A percentile compares a stretch with the other conserved stretches of the same genome.
These are phyloP conservation scores for Aspergillus saccharolyticus DNA, from an alignment of 495 filamentous ascomycete species.

Conservation along the genomic window DNA sequence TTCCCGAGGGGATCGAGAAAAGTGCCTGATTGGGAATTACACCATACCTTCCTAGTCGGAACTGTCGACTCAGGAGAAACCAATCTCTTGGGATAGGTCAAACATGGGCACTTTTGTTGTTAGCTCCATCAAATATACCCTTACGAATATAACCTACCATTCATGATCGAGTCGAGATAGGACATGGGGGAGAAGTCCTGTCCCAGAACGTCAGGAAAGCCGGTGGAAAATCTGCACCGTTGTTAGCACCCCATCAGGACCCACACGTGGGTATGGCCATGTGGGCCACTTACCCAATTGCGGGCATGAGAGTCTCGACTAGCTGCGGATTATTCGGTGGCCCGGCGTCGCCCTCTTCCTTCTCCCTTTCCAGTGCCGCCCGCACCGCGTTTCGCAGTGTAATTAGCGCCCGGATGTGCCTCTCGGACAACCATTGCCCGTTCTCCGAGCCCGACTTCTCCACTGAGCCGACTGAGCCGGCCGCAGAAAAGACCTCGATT, in stretches of 20 bases:
- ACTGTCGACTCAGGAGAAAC: constrained; percentile 8
- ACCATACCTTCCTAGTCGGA: background rate
- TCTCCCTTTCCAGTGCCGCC: constrained; percentile 17
- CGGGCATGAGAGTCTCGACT: constrained; percentile 1
- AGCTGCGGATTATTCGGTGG: background rate
- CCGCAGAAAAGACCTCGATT: constrained; percentile 30
- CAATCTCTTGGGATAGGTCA: constrained; percentile 23
- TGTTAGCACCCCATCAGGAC: background rate
- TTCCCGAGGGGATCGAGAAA: background rate
- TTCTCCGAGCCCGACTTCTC: constrained; percentile 17
- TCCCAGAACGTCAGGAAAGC: constrained; percentile 5
- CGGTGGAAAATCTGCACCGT: background rate
- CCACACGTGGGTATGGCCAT: background rate
- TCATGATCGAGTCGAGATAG: constrained; percentile 38
- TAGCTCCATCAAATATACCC: background rate
- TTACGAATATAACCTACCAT: constrained; percentile 16
- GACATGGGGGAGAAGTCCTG: constrained; percentile 25
- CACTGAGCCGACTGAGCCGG: constrained; percentile 11
- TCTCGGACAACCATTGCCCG: constrained; percentile 30
- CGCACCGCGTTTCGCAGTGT: constrained; percentile 23
- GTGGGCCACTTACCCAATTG: background rate
- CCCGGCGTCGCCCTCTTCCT: constrained; percentile 6
- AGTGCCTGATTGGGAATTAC: background rate
- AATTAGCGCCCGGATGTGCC: constrained; percentile 33
- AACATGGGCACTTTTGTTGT: constrained; percentile 24